phyloP scores from a whole-genome alignment of 1,284 basidiomycete genomes.

The Pseudozyma thailandica region DNA sequence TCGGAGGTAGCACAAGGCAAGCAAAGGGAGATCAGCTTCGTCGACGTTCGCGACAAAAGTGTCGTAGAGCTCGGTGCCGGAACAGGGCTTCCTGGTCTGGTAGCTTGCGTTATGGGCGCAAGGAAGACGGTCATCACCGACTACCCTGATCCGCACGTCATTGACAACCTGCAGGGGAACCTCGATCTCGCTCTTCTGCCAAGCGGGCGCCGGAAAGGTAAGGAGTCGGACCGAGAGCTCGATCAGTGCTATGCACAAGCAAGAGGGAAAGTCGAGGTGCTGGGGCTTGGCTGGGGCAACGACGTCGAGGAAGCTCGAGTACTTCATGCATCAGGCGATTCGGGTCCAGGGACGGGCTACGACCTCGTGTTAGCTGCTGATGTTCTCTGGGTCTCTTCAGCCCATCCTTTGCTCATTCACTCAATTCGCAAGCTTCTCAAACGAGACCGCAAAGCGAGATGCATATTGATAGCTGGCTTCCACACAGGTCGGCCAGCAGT shows the following conservation, averaged over 20 bases:
- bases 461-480: conserved; percentile 59
- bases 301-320: conserved; percentile 16
- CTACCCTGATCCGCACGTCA: conserved; percentile 47
- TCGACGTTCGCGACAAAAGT: conserved; percentile 40
- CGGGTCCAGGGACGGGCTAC: conserved; percentile 13
- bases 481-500: conserved; percentile 63
- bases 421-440: conserved; percentile 54
- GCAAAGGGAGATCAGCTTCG: conserved; percentile 7
- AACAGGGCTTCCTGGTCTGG: conserved; percentile 57
- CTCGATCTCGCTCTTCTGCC: conserved; percentile 29
- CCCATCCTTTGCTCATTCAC: conserved; percentile 52
- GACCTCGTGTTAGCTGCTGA: conserved; percentile 60
- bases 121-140: conserved; percentile 43
- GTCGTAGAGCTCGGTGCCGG: conserved; percentile 63
- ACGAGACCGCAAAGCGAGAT: conserved; percentile 28
- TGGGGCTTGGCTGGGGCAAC: conserved; percentile 44
- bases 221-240: background rate
- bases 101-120: conserved; percentile 48
- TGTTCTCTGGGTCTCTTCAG: conserved; percentile 65
- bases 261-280: conserved; percentile 15
- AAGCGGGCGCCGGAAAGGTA: background rate
- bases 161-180: conserved; percentile 31
- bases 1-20: conserved; percentile 3
- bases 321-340: background rate
- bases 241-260: conserved; percentile 18